Evolutionary conservation across 495 filamentous ascomycete species (phyloP).

Genomic region (Penicillium crystallinum): DNA sequence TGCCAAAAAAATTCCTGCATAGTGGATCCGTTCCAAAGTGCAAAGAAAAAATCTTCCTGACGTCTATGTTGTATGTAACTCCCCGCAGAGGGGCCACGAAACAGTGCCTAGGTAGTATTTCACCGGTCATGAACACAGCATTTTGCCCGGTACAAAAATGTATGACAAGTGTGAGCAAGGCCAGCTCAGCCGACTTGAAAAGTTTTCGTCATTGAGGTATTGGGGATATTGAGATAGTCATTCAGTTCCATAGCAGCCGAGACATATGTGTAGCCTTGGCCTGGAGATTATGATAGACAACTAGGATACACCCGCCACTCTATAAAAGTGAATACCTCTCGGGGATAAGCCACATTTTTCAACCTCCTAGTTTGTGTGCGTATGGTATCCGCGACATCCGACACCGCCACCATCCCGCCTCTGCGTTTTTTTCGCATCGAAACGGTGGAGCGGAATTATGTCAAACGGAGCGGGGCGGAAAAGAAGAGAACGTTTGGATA

Average conservation of each 20-base stretch:
- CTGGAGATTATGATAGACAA: neutral
- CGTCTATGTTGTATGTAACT: slow-evolving; percentile 8
- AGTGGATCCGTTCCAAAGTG: slow-evolving; percentile 18
- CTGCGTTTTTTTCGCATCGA: slow-evolving; percentile 17
- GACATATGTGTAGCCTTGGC: neutral
- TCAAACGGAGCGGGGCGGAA: slow-evolving; percentile 17
- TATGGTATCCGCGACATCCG: slow-evolving; percentile 21
- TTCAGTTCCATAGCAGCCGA: neutral
- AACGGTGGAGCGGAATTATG: slow-evolving; percentile 18
- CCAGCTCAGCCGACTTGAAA: neutral
- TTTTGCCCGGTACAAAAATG: slow-evolving; percentile 1
- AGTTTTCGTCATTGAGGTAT: neutral
- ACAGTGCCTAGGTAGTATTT: slow-evolving; percentile 19
- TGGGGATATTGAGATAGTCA: neutral
- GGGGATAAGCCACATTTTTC: neutral
- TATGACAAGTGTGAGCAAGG: neutral
- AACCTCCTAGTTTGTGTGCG: slow-evolving; percentile 2
- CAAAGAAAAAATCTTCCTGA: slow-evolving; percentile 18
- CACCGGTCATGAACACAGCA: slow-evolving; percentile 19
- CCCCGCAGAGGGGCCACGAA: slow-evolving; percentile 23
- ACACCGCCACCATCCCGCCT: slow-evolving; percentile 10
- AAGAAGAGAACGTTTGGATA: neutral
- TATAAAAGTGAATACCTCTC: no score
- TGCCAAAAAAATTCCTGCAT: slow-evolving; percentile 10
- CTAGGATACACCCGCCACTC: neutral